These are phyloP conservation scores for Xylaria sp. DNA, from an alignment of 2,329 filamentous ascomycete genomes.

Conservation along the genomic window DNA sequence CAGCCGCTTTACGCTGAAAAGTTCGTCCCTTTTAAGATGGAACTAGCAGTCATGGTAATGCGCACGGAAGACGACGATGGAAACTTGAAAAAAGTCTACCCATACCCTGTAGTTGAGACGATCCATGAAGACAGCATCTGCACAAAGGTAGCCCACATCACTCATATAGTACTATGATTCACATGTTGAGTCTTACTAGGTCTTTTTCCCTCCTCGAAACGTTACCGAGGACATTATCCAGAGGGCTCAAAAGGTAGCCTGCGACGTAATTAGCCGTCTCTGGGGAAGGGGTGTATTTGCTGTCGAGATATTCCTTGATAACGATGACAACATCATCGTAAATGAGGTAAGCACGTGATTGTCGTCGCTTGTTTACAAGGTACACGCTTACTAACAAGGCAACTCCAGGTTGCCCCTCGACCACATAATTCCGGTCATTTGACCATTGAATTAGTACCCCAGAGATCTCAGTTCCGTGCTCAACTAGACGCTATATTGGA, in stretches of 20 bases:
- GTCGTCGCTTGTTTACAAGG: not conserved
- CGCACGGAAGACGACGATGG: slow-evolving; percentile 75
- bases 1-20: slow-evolving; percentile 86
- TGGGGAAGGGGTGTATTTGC: slow-evolving; percentile 93
- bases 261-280: slow-evolving; percentile 78
- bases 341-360: slow-evolving; percentile 63
- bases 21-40: slow-evolving; percentile 83
- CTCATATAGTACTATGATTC: not conserved
- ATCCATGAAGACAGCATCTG: slow-evolving; percentile 95
- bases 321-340: slow-evolving; percentile 72
- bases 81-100: slow-evolving; percentile 57
- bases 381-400: not conserved
- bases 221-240: slow-evolving; percentile 66
- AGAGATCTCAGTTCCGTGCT: slow-evolving; percentile 89
- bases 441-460: slow-evolving; percentile 85
- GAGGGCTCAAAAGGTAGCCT: slow-evolving; percentile 76
- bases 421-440: slow-evolving; percentile 91
- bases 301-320: slow-evolving; percentile 92
- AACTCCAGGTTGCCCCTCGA: slow-evolving; percentile 35
- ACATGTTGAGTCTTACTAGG: slow-evolving; percentile 9
- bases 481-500: slow-evolving; percentile 86
- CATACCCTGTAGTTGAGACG: slow-evolving; percentile 92
- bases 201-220: slow-evolving; percentile 80
- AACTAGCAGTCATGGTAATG: slow-evolving; percentile 93
- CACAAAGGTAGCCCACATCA: slow-evolving; percentile 68